Percentiles rank a stretch among this genome's conserved stretches.
phyloP scores from a whole-genome alignment of 306 rosid species.

The Fagus crenata region DNA sequence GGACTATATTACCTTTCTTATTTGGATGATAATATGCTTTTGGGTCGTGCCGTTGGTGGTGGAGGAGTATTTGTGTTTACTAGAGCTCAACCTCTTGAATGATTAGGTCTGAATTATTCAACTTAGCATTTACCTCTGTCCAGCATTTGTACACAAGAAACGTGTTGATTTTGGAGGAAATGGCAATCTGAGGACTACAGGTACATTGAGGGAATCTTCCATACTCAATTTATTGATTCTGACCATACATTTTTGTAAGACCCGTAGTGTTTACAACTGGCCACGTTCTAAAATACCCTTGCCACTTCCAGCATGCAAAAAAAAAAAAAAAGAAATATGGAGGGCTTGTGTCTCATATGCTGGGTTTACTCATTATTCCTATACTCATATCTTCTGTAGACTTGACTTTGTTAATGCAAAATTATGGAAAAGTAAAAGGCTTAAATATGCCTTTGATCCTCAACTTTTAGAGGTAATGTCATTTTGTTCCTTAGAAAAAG shows the following conservation, averaged over 20 bases:
- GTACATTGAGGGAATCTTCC: not conserved
- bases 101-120: constrained; percentile 15
- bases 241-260: not conserved
- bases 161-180: not conserved
- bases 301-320: not conserved
- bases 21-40: constrained; percentile 78
- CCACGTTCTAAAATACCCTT: not conserved
- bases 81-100: constrained; percentile 67
- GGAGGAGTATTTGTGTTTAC: constrained; percentile 92
- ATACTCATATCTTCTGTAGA: not conserved
- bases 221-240: not conserved
- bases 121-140: constrained; percentile 1
- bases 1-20: constrained; percentile 90
- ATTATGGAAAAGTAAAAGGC: not conserved
- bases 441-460: too few species aligned
- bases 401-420: not conserved
- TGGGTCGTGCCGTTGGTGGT: constrained; percentile 96
- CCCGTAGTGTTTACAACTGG: not conserved
- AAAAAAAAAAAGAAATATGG: not conserved
- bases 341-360: not conserved
- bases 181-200: not conserved
- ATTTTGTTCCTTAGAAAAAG: too few species aligned
- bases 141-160: constrained; percentile 1
- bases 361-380: not conserved
- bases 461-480: too few species aligned